phyloP scores from a whole-genome alignment of 2,329 filamentous ascomycete species.

The Helotiales sp. region DNA sequence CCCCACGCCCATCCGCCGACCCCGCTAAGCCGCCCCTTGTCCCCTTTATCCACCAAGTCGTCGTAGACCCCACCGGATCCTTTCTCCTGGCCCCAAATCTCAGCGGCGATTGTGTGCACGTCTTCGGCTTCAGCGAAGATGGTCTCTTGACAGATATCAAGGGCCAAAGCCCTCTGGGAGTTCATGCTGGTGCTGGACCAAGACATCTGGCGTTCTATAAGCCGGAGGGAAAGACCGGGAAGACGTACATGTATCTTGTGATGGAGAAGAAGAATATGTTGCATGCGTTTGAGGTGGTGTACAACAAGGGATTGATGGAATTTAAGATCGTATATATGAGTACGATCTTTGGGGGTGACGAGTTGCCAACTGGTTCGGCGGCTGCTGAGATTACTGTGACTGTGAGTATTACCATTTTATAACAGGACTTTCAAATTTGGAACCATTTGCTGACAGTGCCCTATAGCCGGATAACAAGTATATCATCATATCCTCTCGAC shows the following conservation, averaged over 20 bases:
- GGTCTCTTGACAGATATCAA: not conserved
- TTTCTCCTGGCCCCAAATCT: slow-evolving; percentile 57
- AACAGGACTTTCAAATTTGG: not conserved
- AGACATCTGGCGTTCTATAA: slow-evolving; percentile 54
- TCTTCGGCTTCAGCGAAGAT: slow-evolving; percentile 45
- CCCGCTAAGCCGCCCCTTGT: not conserved
- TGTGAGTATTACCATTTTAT: not conserved
- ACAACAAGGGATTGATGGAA: not conserved
- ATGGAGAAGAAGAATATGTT: slow-evolving; percentile 16
- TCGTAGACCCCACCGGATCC: slow-evolving; percentile 54
- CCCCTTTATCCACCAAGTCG: slow-evolving; percentile 53
- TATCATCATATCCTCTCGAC: slow-evolving; percentile 15
- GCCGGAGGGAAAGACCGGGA: slow-evolving; percentile 4
- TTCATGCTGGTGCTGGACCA: slow-evolving; percentile 51
- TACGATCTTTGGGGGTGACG: not conserved
- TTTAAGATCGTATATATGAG: not conserved
- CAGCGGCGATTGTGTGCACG: slow-evolving; percentile 51
- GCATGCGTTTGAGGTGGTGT: slow-evolving; percentile 7
- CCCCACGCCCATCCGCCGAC: not conserved
- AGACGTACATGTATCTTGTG: slow-evolving; percentile 42
- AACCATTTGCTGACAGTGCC: not conserved
- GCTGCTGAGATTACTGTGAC: slow-evolving; percentile 14
- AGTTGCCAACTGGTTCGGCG: not conserved
- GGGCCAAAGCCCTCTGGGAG: not conserved
- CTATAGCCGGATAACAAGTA: slow-evolving; percentile 17